A percentile compares a stretch with the other conserved stretches of the same genome.
Conservation (phyloP, 2,329 filamentous ascomycete species). For the Xylaria sp. region DNA sequence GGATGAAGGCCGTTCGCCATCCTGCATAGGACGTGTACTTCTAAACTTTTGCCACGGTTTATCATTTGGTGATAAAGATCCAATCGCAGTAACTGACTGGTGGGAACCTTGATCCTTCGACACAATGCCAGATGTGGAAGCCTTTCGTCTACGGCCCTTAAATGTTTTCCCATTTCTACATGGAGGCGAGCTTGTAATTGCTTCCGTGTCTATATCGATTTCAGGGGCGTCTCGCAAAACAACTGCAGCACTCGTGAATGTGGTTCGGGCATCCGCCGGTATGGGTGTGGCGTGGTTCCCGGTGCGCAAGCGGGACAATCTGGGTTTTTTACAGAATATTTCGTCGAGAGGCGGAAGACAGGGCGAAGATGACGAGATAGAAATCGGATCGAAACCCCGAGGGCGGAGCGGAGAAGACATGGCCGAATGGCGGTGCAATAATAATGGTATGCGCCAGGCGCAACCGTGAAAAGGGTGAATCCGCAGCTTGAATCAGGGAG, state of each 20-base stretch:
- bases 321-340: conserved; percentile 48
- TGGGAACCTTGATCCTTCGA: conserved; percentile 20
- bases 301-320: conserved; percentile 42
- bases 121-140: conserved; percentile 2
- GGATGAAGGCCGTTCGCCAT: neutral
- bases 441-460: conserved; percentile 52
- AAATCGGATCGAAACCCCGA: conserved; percentile 34
- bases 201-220: conserved; percentile 39
- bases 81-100: conserved; percentile 24
- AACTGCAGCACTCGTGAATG: conserved; percentile 51
- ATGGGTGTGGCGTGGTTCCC: conserved; percentile 47
- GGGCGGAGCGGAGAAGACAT: conserved; percentile 43
- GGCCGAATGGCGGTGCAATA: conserved; percentile 36
- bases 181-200: conserved; percentile 34
- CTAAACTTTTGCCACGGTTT: conserved; percentile 48
- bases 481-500: conserved; percentile 25
- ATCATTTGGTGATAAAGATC: conserved; percentile 36
- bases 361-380: conserved; percentile 57
- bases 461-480: conserved; percentile 44
- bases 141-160: conserved; percentile 23
- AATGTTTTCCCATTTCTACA: conserved; percentile 28
- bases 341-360: conserved; percentile 59
- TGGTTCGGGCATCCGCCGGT: conserved; percentile 43
- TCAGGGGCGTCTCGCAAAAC: conserved; percentile 45
- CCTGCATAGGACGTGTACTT: conserved; percentile 18